Percentiles rank a stretch among this genome's conserved stretches.
Evolutionary conservation across 2,329 filamentous ascomycete genomes (phyloP).

Genomic region (Cladophialophora yegresii): DNA sequence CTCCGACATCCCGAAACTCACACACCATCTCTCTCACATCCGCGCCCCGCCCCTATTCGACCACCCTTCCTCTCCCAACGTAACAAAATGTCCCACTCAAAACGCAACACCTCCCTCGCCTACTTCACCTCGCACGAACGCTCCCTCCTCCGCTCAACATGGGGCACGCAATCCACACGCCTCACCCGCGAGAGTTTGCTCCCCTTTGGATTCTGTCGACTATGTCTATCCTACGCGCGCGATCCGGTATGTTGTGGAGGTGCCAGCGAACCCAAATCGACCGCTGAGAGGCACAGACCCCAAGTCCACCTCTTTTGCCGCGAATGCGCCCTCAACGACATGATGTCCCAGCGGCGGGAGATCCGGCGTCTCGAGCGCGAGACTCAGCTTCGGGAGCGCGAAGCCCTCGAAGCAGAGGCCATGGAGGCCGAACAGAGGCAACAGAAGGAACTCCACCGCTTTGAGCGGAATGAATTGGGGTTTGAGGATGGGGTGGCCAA

Average conservation of each 20-base stretch:
- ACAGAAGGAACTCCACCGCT: slow-evolving; percentile 63
- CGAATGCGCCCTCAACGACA: slow-evolving; percentile 87
- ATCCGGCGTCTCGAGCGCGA: slow-evolving; percentile 77
- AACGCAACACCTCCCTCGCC: slow-evolving; percentile 86
- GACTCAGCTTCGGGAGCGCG: slow-evolving; percentile 62
- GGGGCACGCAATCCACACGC: slow-evolving; percentile 80
- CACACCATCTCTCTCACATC: too few species aligned
- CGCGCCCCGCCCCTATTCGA: too few species aligned
- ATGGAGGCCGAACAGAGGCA: slow-evolving; percentile 69
- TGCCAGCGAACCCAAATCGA: neutral
- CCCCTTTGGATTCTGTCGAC: slow-evolving; percentile 81
- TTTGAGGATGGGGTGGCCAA: slow-evolving; percentile 40
- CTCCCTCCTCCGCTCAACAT: slow-evolving; percentile 74
- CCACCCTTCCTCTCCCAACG: too few species aligned
- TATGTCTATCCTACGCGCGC: slow-evolving; percentile 80
- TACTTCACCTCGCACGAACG: slow-evolving; percentile 95
- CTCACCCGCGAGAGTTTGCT: slow-evolving; percentile 89
- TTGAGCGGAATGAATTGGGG: slow-evolving; percentile 34
- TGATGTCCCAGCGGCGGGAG: slow-evolving; percentile 89
- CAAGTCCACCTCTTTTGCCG: slow-evolving; percentile 90
- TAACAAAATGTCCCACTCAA: slow-evolving; percentile 54
- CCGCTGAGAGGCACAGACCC: slow-evolving; percentile 54
- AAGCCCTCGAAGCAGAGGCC: slow-evolving; percentile 62
- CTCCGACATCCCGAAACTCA: too few species aligned
- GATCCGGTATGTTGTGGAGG: slow-evolving; percentile 74